These are phyloP conservation scores for Salix arbutifolia DNA, from an alignment of 345 rosid genomes.

Conservation along the genomic window DNA sequence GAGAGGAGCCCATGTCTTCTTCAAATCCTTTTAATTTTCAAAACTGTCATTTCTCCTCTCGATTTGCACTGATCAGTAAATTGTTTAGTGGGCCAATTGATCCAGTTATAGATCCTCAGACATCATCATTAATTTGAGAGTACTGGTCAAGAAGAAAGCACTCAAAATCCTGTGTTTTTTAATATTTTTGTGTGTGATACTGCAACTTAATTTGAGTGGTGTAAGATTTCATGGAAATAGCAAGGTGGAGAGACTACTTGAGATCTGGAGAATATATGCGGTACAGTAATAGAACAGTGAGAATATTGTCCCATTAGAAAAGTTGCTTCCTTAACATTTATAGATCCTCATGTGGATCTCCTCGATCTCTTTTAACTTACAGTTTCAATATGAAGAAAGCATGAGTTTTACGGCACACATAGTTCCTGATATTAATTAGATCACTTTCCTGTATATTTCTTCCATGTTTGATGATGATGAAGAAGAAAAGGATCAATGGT, in stretches of 20 bases:
- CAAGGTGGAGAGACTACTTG: neutral
- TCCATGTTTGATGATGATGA: neutral
- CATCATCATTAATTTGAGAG: neutral
- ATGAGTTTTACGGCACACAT: neutral
- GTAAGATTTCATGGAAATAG: neutral
- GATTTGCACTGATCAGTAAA: no score
- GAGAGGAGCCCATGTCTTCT: neutral
- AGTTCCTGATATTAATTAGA: neutral
- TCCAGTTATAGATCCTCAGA: neutral
- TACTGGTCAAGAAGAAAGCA: neutral
- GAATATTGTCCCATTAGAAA: slow-evolving; percentile 10
- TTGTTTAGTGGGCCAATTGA: neutral
- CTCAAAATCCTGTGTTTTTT: neutral
- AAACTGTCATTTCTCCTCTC: neutral
- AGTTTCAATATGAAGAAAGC: neutral
- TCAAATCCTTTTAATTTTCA: neutral
- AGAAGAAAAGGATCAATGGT: neutral
- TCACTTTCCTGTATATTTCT: neutral
- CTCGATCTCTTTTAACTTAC: neutral
- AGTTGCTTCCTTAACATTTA: neutral
- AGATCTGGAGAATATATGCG: slow-evolving; percentile 6
- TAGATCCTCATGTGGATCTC: neutral
- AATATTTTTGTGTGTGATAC: neutral
- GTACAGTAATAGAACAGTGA: slow-evolving; percentile 5
- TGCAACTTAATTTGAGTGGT: neutral